Evolutionary conservation across 208 protist genomes (phyloP), one percentile per base, ranked within the genome.

Genomic region (Acanthamoeba lenticulata): DNA sequence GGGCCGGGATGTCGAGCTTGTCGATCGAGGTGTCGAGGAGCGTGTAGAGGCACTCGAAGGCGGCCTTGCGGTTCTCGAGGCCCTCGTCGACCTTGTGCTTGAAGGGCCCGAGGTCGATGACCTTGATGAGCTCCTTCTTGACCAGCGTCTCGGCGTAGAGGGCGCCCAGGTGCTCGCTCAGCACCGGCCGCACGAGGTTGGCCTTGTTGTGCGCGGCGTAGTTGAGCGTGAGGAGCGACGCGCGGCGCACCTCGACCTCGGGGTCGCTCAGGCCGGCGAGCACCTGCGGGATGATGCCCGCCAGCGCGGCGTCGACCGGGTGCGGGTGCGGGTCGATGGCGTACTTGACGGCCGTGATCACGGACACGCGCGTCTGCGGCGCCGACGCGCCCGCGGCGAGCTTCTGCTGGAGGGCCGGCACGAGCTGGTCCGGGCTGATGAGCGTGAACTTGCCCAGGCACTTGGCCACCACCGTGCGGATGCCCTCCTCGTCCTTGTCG

Each of bases 21-120:
- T 97, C 92, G 4, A 97, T 77, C 24, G 97, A 93, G 15, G 69
- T 95, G 32, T 97, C 97, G 21, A 97, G 62, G 1, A 95, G 90
- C 19, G 95, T 97, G 57, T 98, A 97, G 95, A 99, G 96, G 94
- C 98, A 99, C 94, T 99, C 98, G 83, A 98, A 99, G 1, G 98
- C 98, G 40, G 98, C 96, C 95, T 99, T 99, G 81, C 99, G 97
- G 57, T 98, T 95, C 90, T 99, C 98, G 49, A 99, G 95, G n/a
- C 98, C 98, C 65, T 98, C 98, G 96, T 99, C 98, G 17, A 97
- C 95, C 34, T 97, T 95, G 95, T 99, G 98, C 90, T 98, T 99
- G 96, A 99, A 99, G 29, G 98, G 98, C 40, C 98, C 98, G 55
- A 99, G 95, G 69, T 98, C 94, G 74, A 99, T 97, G 27, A 96